Conservation (phyloP, 2,329 filamentous ascomycete species). For the Pseudogymnoascus sp. region DNA sequence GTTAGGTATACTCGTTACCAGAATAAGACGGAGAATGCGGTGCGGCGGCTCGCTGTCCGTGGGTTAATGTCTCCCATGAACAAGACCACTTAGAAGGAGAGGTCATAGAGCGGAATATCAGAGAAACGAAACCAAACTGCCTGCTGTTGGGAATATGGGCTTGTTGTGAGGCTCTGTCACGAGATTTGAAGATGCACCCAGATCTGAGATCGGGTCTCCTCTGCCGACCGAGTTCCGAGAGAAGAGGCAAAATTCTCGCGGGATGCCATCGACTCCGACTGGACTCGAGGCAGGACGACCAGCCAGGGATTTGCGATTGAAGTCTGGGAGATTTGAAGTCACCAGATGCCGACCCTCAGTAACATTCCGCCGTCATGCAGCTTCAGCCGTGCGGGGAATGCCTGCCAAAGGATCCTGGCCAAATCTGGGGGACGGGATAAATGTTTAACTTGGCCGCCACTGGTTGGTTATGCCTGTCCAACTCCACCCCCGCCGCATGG, state of each 20-base stretch:
- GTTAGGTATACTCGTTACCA: background rate
- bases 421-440: background rate
- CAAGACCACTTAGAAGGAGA: background rate
- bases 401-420: background rate
- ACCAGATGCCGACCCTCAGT: background rate
- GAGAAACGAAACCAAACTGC: background rate
- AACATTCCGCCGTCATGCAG: background rate
- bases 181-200: background rate
- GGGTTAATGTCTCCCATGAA: background rate
- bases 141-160: background rate
- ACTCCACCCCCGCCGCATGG: background rate
- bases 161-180: background rate
- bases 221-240: background rate
- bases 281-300: background rate
- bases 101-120: background rate
- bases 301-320: background rate
- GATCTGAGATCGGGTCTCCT: background rate
- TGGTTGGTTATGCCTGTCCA: background rate
- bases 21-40: slow-evolving; percentile 3
- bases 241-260: background rate
- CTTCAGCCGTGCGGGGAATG: slow-evolving; percentile 2
- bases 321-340: background rate
- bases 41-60: slow-evolving; percentile 4
- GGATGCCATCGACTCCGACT: background rate
- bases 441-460: background rate